These are phyloP conservation scores for Annona squamosa DNA, from an alignment of 164 flowering plant species.

Conservation along the genomic window DNA sequence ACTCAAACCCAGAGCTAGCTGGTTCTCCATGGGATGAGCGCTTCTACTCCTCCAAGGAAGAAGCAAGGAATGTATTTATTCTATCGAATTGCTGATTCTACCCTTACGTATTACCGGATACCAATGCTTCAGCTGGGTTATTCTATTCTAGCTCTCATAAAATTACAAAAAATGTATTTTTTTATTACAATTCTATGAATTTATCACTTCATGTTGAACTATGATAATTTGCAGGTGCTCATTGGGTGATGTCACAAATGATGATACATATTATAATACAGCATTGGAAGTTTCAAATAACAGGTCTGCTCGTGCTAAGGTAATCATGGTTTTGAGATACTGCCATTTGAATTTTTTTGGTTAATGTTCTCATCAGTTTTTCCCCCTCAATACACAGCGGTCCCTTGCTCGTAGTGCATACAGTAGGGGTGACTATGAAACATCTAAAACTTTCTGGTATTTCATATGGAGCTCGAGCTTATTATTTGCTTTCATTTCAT, in stretches of 20 bases:
- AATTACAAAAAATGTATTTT: too few species aligned
- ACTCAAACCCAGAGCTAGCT: too few species aligned
- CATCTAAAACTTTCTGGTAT: constrained; percentile 63
- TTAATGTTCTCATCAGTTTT: constrained; percentile 3
- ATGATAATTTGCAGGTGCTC: constrained; percentile 57
- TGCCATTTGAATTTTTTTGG: background rate
- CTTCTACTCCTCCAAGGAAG: too few species aligned
- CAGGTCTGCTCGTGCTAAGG: constrained; percentile 85
- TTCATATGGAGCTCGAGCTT: constrained; percentile 2
- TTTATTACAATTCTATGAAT: background rate
- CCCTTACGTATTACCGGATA: too few species aligned
- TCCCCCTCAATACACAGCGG: constrained; percentile 32
- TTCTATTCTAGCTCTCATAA: too few species aligned
- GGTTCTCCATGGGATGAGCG: too few species aligned
- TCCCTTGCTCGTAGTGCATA: constrained; percentile 96
- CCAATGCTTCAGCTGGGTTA: too few species aligned
- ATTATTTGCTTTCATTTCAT: background rate
- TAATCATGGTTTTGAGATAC: constrained; percentile 12
- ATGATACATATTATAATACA: constrained; percentile 68
- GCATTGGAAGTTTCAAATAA: constrained; percentile 83
- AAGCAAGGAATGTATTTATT: too few species aligned
- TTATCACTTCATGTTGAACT: background rate
- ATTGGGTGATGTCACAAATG: constrained; percentile 75
- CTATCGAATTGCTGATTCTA: too few species aligned
- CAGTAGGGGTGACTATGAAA: constrained; percentile 74